phyloP scores from a whole-genome alignment of 305 asterid species.

The Nicotiana rustica region DNA sequence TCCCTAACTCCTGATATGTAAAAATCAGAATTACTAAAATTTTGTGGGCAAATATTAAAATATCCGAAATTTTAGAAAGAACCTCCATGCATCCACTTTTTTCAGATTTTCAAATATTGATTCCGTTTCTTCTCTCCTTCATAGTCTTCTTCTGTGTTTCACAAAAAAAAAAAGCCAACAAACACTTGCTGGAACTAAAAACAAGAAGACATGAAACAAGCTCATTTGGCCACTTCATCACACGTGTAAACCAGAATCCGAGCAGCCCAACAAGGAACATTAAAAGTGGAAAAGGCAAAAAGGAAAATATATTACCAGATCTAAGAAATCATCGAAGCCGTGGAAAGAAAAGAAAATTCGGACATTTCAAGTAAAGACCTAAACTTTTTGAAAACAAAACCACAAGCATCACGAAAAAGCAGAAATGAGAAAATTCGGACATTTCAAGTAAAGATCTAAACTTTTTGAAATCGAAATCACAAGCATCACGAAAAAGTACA shows the following conservation, averaged over 20 bases:
- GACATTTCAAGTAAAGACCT: too few relatives aligned
- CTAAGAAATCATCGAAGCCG: slow-evolving; percentile 1
- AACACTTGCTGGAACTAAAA: not conserved
- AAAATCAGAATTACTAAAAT: too few relatives aligned
- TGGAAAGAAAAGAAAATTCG: slow-evolving; percentile 11
- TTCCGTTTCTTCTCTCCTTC: too few relatives aligned
- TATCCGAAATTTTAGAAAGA: too few relatives aligned
- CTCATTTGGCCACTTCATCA: not conserved
- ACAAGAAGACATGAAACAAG: not conserved
- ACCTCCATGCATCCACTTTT: too few relatives aligned
- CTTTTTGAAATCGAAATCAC: not conserved
- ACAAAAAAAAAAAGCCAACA: not conserved
- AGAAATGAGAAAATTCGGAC: not conserved
- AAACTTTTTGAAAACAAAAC: too few relatives aligned
- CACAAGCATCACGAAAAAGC: too few relatives aligned
- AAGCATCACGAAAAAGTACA: not conserved
- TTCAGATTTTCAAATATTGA: too few relatives aligned
- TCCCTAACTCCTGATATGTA: not conserved
- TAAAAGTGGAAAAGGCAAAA: too few relatives aligned
- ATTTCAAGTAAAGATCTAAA: slow-evolving; percentile 14
- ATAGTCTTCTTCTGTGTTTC: too few relatives aligned
- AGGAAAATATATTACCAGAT: not conserved
- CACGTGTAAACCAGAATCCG: not conserved
- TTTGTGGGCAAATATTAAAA: too few relatives aligned
- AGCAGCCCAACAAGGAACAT: not conserved